phyloP scores from a whole-genome alignment of 2,329 filamentous ascomycete species.

The Curvularia sp. region DNA sequence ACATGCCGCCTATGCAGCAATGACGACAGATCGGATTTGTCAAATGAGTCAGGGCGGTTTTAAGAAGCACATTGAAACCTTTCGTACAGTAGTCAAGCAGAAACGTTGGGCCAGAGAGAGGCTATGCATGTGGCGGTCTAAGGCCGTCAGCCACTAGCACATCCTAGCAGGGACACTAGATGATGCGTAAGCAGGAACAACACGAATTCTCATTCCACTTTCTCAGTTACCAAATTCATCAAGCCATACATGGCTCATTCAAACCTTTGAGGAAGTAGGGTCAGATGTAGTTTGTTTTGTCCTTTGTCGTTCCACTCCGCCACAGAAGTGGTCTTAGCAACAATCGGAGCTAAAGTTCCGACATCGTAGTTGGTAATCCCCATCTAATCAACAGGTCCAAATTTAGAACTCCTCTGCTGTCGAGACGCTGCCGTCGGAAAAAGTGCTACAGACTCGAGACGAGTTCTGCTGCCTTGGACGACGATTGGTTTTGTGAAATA shows the following conservation, averaged over 20 bases:
- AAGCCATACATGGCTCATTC: background rate
- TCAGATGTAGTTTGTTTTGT: background rate
- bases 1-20: constrained; percentile 7
- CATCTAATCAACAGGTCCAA: background rate
- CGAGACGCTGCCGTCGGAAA: background rate
- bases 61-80: background rate
- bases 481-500: background rate
- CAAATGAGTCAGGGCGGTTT: constrained; percentile 8
- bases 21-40: constrained; percentile 9
- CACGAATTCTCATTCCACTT: constrained; percentile 24
- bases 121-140: constrained; percentile 8
- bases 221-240: constrained; percentile 10
- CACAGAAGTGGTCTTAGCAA: background rate
- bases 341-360: background rate
- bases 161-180: constrained; percentile 2
- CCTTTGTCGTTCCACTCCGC: background rate
- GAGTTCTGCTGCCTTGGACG: background rate
- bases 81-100: constrained; percentile 4
- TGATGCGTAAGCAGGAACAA: constrained; percentile 25
- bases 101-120: constrained; percentile 14
- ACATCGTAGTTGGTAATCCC: background rate
- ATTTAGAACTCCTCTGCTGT: background rate
- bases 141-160: constrained; percentile 12
- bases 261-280: background rate
- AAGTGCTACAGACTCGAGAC: background rate